Percentiles rank a stretch among this genome's conserved stretches.
These are phyloP conservation scores for Quercus phellos DNA, from an alignment of 331 rosid species.

Conservation along the genomic window DNA sequence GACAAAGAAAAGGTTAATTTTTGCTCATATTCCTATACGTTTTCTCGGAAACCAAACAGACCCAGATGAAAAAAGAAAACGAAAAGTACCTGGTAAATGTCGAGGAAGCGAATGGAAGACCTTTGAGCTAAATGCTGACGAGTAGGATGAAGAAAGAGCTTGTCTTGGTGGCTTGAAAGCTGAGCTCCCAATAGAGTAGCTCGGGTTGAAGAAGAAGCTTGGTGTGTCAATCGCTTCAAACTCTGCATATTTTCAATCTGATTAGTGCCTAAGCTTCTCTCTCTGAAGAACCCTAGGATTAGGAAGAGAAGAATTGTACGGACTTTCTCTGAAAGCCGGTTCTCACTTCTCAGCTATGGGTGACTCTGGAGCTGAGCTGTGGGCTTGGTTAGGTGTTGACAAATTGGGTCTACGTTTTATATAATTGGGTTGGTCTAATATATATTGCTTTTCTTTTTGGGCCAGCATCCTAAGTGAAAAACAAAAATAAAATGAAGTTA, in stretches of 20 bases:
- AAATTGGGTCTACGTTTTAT: neutral
- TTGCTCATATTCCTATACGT: neutral
- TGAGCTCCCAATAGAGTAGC: conserved; percentile 31
- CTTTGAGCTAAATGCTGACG: conserved; percentile 52
- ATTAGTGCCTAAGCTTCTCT: neutral
- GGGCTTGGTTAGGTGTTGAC: neutral
- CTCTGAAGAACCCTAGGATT: neutral
- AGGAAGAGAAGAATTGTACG: neutral
- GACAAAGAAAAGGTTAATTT: neutral
- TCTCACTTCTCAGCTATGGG: neutral
- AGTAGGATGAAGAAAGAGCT: conserved; percentile 33
- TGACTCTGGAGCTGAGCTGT: too few species aligned
- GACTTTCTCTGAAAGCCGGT: neutral
- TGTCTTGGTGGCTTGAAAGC: conserved; percentile 22
- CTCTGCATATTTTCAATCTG: conserved; percentile 36
- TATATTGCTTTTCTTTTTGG: too few species aligned
- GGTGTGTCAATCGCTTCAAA: conserved; percentile 40
- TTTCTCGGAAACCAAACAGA: conserved; percentile 2
- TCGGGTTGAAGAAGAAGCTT: conserved; percentile 21
- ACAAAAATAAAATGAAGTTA: too few species aligned
- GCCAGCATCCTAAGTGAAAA: too few species aligned
- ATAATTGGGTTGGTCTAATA: neutral
- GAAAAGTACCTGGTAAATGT: conserved; percentile 61
- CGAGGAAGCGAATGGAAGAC: conserved; percentile 71
- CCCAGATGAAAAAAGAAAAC: neutral